These are phyloP conservation scores for Leccinum cinnamomeum DNA, from an alignment of 1,284 basidiomycete genomes.

Conservation along the genomic window DNA sequence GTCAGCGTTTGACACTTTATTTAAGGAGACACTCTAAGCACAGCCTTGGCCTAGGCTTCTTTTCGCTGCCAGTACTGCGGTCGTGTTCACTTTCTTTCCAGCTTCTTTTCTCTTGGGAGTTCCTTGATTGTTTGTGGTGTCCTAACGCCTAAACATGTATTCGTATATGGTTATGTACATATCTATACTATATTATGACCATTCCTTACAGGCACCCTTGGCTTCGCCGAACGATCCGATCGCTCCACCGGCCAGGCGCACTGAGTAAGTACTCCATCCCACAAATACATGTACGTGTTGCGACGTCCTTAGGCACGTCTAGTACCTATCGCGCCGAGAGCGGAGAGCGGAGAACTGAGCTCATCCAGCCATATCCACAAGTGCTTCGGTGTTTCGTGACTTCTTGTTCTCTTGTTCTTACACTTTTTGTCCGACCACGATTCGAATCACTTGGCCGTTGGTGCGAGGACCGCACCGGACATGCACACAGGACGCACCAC, in stretches of 20 bases:
- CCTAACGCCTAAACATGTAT: not conserved
- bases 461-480: not conserved
- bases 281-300: not conserved
- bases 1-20: not conserved
- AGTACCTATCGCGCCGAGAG: not conserved
- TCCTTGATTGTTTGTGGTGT: not conserved
- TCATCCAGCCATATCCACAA: not conserved
- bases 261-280: not conserved
- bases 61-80: no score
- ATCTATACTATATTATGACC: not conserved
- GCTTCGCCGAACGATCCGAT: not conserved
- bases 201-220: not conserved
- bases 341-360: not conserved
- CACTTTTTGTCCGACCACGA: not conserved
- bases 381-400: not conserved
- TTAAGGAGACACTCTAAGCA: not conserved
- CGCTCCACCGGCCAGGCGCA: not conserved
- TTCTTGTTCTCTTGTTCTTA: not conserved
- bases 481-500: not conserved
- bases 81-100: not conserved
- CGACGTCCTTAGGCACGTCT: not conserved
- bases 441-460: not conserved
- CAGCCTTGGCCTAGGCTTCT: not conserved
- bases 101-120: not conserved
- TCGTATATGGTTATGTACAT: not conserved